These are phyloP conservation scores for Sequoiadendron giganteum DNA, from an alignment of 75 land plant genomes.

Conservation along the genomic window DNA sequence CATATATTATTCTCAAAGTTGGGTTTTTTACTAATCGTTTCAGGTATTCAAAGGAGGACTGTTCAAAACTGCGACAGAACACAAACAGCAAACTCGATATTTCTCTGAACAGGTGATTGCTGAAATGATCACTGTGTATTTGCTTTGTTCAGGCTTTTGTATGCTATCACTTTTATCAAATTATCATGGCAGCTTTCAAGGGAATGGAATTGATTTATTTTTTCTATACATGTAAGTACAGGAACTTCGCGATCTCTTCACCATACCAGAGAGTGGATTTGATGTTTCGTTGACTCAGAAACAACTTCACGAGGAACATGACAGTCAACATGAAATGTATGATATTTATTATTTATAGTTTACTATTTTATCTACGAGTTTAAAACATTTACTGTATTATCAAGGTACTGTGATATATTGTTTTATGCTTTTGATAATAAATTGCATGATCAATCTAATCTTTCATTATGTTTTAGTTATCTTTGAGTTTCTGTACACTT, in stretches of 20 bases:
- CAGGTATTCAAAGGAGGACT: slow-evolving; percentile 98
- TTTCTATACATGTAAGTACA: slow-evolving; percentile 24
- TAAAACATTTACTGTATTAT: neutral
- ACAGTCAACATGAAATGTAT: slow-evolving; percentile 59
- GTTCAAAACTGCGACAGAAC: slow-evolving; percentile 91
- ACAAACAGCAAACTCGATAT: slow-evolving; percentile 89
- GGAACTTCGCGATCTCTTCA: slow-evolving; percentile 89
- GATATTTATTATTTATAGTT: slow-evolving; percentile 7
- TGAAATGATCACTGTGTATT: neutral
- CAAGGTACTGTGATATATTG: neutral
- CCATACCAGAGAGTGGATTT: slow-evolving; percentile 86
- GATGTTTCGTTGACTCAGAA: slow-evolving; percentile 88
- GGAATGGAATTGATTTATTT: neutral
- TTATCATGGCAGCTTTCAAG: neutral
- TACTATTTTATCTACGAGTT: neutral
- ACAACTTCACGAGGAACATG: slow-evolving; percentile 94
- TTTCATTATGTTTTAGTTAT: neutral
- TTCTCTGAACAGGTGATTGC: slow-evolving; percentile 80
- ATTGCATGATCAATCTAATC: neutral
- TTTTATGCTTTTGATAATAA: neutral
- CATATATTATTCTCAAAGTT: slow-evolving; percentile 5
- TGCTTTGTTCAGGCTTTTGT: neutral
- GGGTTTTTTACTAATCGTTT: neutral
- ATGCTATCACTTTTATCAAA: neutral
- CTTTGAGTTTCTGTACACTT: neutral